Evolutionary conservation across 495 filamentous ascomycete genomes (phyloP), one percentile per base, ranked within the genome.

Genomic region (Aspergillus avenaceus): DNA sequence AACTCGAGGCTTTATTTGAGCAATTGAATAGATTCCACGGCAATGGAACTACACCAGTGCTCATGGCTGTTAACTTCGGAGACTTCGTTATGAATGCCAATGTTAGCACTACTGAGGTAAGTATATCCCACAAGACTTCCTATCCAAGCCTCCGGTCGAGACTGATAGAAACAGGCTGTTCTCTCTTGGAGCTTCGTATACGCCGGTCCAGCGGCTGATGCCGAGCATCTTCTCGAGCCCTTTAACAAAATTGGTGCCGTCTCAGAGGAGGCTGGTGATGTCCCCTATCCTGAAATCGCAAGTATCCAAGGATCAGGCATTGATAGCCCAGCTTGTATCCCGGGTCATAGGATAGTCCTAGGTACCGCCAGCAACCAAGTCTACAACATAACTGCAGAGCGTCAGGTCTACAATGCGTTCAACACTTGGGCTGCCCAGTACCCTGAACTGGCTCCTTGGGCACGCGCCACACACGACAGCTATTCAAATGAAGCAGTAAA

Each of bases 331-430:
- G 6, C 37, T 8, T 51, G 49, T 19, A 8, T n/a, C 9, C 25
- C 18, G 13, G 49, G 41, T 3, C 4, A 26, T 18, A 51, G 5
- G 5, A 24, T 12, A 9, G 26, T 34, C 16, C 18, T n/a, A 13
- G 5, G 14, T 27, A 50, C 45, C 26, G 52, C 46, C 8, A 47
- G 41, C 18, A 14, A n/a, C 13, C 27, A 45, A 0, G 47, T 42
- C 47, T 50, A 55, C 41, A 48, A 50, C 41, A 37, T 55, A 2
- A 53, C 50, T 6, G 29, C 50, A 4, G 8, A 41, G 24, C 43
- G 44, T 4, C n/a, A 26, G 26, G 47, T 53, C 14, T 53, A 42
- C 34, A 36, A 47, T 7, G 3, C 1, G 13, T 47, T 47, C 19
- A 38, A 40, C 9, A 8, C 8, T 2, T 22, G 11, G 8, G 26